Evolutionary conservation across 2,329 filamentous ascomycete genomes (phyloP), one percentile per base, ranked within the genome.

Genomic region (Colletotrichum somersetense): DNA sequence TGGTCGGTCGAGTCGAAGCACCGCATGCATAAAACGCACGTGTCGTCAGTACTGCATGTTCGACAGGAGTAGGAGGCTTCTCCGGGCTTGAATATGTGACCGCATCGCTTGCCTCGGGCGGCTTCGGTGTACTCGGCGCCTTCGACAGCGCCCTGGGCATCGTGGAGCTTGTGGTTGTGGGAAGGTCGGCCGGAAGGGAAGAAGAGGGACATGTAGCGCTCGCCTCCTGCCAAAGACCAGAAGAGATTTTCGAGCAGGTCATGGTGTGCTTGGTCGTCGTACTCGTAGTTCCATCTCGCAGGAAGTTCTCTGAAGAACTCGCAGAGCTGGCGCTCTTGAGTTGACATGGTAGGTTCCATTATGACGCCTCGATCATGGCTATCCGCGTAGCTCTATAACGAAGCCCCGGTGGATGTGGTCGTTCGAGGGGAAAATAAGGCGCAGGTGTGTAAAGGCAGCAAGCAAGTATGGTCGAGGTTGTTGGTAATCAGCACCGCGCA

Each of bases 1-100:
- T 99, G 96, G 79, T 99, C 96, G 50, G 96, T 98, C 35, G 95
- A 91, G 79, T 98, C 94, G 80, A 97, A 99, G 83, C 96, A 99
- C 75, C 92, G 91, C 78, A 93, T 94, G 84, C 96, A 99, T 20
- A 99, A 88, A 62, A 96, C 96, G 82, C 96, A 98, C 0, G 96
- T 98, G 75, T 98, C 96, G 81, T 99, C 97, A 56, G 92, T 91
- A 59, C 94, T 94, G 82, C 96, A 99, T 12, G 96, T 98, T 77
- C 95, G 93, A 86, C 96, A 99, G 77, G 92, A 89, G 81, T 98
- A 99, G 71, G 94, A 96, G 68, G 95, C 95, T 85, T 99, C 96
- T 62, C 96, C 96, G 18, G 90, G 88, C 83, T 96, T 96, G 87
- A 99, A 97, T 74, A 99, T 98, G 84, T 99, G 97, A 5, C 96